Evolutionary conservation across 768 basidiomycete genomes (phyloP).

Genomic region (Termitomyces sp.): DNA sequence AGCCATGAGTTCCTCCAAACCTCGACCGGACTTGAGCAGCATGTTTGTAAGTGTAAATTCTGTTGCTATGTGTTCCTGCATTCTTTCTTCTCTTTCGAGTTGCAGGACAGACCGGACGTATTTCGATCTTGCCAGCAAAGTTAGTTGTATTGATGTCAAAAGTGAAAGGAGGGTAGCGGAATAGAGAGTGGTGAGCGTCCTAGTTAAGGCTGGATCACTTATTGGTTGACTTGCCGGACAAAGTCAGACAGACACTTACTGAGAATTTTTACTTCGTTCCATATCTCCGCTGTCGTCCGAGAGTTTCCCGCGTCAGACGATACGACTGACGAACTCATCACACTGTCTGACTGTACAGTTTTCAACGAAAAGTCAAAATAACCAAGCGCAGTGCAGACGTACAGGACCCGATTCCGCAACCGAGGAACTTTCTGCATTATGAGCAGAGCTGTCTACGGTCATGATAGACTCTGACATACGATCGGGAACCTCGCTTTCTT

Average conservation of each 20-base stretch:
- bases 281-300: constrained; percentile 74
- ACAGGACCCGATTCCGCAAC: constrained; percentile 15
- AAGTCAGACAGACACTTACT: constrained; percentile 37
- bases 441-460: constrained; percentile 24
- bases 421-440: constrained; percentile 20
- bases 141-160: constrained; percentile 84
- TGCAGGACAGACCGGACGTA: constrained; percentile 69
- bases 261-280: constrained; percentile 90
- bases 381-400: neutral
- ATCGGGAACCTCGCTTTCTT: constrained; percentile 13
- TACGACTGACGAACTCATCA: constrained; percentile 22
- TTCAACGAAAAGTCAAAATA: neutral
- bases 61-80: constrained; percentile 38
- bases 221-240: neutral
- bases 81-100: constrained; percentile 53
- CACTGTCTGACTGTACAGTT: constrained; percentile 26
- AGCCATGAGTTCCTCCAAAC: constrained; percentile 19
- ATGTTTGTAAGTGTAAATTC: constrained; percentile 34
- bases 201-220: constrained; percentile 63
- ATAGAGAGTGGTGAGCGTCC: constrained; percentile 83
- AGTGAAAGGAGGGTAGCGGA: constrained; percentile 80
- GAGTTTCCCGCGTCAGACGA: constrained; percentile 29
- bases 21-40: constrained; percentile 22
- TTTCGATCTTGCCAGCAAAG: constrained; percentile 74
- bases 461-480: constrained; percentile 36